These are phyloP conservation scores for Sistotremastrum suecicum DNA, from an alignment of 768 basidiomycete genomes.

Conservation along the genomic window DNA sequence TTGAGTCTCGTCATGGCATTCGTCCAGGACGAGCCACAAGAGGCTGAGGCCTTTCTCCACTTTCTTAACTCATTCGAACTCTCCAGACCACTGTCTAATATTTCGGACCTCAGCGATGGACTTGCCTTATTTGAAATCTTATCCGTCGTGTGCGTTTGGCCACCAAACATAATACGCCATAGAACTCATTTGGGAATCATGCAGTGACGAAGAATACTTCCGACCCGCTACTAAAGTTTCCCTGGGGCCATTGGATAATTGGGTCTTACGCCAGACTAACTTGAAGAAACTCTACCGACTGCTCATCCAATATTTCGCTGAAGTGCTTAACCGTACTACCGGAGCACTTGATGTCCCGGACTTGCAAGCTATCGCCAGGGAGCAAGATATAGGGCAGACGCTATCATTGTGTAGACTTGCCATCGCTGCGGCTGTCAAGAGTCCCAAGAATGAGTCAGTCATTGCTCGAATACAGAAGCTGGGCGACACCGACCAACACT, in stretches of 20 bases:
- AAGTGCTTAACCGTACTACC: constrained; percentile 70
- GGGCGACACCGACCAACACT: constrained; percentile 72
- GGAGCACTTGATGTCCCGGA: constrained; percentile 74
- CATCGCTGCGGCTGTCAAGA: constrained; percentile 80
- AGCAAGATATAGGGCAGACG: constrained; percentile 47
- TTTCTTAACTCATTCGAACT: constrained; percentile 69
- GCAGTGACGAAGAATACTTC: constrained; percentile 72
- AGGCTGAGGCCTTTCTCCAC: constrained; percentile 68
- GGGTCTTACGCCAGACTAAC: constrained; percentile 74
- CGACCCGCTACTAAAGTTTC: constrained; percentile 43
- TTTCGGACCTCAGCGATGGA: constrained; percentile 70
- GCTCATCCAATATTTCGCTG: constrained; percentile 78
- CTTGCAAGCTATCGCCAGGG: constrained; percentile 75
- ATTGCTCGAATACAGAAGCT: constrained; percentile 81
- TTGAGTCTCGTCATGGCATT: constrained; percentile 12
- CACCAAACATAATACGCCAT: neutral
- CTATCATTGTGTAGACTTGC: constrained; percentile 68
- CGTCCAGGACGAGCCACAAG: constrained; percentile 34
- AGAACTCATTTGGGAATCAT: neutral
- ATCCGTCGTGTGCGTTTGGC: constrained; percentile 47
- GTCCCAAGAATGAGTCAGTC: constrained; percentile 75
- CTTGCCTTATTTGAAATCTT: constrained; percentile 64
- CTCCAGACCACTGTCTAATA: constrained; percentile 41
- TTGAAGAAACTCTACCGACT: constrained; percentile 79
- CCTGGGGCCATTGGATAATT: constrained; percentile 64